A percentile compares a stretch with the other conserved stretches of the same genome.
phyloP scores from a whole-genome alignment of 108 stramenopile genomes.

The Conticribra weissflogii region DNA sequence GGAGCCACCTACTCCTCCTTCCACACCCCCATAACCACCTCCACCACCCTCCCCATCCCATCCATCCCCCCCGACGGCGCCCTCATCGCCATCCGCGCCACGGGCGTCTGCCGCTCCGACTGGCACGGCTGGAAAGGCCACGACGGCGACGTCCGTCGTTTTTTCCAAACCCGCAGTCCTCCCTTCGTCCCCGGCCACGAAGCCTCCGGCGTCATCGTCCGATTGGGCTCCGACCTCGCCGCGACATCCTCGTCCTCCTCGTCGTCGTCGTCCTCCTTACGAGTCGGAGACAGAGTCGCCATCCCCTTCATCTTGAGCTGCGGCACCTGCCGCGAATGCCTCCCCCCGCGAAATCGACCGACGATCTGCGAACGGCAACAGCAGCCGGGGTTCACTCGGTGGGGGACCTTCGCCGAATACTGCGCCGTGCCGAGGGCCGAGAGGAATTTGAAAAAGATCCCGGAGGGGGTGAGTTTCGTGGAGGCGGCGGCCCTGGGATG shows the following conservation, averaged over 20 bases:
- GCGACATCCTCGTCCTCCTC: no score
- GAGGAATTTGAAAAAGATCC: slow-evolving; percentile 61
- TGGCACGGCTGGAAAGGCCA: slow-evolving; percentile 89
- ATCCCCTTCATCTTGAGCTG: slow-evolving; percentile 82
- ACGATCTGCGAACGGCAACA: slow-evolving; percentile 72
- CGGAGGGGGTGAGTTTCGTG: slow-evolving; percentile 62
- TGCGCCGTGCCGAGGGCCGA: slow-evolving; percentile 66
- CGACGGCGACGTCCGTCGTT: slow-evolving; percentile 60
- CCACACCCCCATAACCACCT: slow-evolving; percentile 56
- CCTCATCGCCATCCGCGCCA: slow-evolving; percentile 72
- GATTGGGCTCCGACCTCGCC: slow-evolving; percentile 40
- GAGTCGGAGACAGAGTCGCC: slow-evolving; percentile 68
- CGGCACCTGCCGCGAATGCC: slow-evolving; percentile 63
- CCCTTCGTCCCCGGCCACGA: slow-evolving; percentile 86
- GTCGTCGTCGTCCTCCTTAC: no score
- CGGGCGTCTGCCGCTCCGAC: slow-evolving; percentile 79
- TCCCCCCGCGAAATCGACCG: slow-evolving; percentile 24
- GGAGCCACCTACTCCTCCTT: slow-evolving; percentile 73
- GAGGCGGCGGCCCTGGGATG: slow-evolving; percentile 86
- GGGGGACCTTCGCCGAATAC: slow-evolving; percentile 77
- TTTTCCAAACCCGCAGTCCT: slow-evolving; percentile 42
- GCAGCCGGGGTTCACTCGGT: slow-evolving; percentile 76
- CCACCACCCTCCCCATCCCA: slow-evolving; percentile 54
- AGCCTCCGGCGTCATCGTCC: slow-evolving; percentile 70
- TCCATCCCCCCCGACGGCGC: slow-evolving; percentile 49